Percentiles rank a stretch among this genome's conserved stretches.
These are phyloP conservation scores for Hypoxylon subgilvum DNA, from an alignment of 495 filamentous ascomycete genomes.

Conservation along the genomic window DNA sequence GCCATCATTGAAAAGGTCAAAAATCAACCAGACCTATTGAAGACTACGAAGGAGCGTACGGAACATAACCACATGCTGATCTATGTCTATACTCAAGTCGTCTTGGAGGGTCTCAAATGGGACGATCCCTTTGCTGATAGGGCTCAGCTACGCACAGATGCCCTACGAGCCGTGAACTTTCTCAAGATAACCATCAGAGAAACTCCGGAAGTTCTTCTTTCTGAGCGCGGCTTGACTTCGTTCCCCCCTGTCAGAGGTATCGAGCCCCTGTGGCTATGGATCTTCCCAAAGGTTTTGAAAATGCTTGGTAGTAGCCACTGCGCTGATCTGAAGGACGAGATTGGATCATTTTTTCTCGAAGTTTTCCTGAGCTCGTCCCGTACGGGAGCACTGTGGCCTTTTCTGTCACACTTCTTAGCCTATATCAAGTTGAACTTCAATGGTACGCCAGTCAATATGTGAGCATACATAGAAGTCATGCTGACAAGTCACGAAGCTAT, in stretches of 20 bases:
- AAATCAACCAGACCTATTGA: slow-evolving; percentile 46
- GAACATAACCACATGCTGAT: slow-evolving; percentile 82
- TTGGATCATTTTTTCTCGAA: slow-evolving; percentile 58
- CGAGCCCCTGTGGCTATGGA: slow-evolving; percentile 79
- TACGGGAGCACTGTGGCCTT: slow-evolving; percentile 51
- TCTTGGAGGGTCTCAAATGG: slow-evolving; percentile 67
- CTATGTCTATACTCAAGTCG: slow-evolving; percentile 79
- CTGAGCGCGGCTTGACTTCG: slow-evolving; percentile 42
- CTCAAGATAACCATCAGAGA: slow-evolving; percentile 74
- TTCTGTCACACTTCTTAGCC: slow-evolving; percentile 49
- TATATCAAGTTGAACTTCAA: slow-evolving; percentile 52
- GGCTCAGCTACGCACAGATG: slow-evolving; percentile 63
- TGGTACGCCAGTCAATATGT: slow-evolving; percentile 40
- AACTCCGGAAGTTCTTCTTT: slow-evolving; percentile 73
- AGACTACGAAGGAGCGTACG: slow-evolving; percentile 66
- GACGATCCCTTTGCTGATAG: slow-evolving; percentile 66
- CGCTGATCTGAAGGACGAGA: slow-evolving; percentile 50
- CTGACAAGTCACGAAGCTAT: slow-evolving; percentile 27
- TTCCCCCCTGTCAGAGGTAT: slow-evolving; percentile 55
- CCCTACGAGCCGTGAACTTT: slow-evolving; percentile 67
- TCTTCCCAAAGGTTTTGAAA: slow-evolving; percentile 67
- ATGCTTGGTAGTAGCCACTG: slow-evolving; percentile 58
- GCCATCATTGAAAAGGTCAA: slow-evolving; percentile 50
- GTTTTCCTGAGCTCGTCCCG: slow-evolving; percentile 47
- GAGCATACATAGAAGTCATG: slow-evolving; percentile 9